A percentile compares a stretch with the other conserved stretches of the same genome.
Conservation (phyloP, 805 yeast species). For the Saturnispora galanensis region DNA sequence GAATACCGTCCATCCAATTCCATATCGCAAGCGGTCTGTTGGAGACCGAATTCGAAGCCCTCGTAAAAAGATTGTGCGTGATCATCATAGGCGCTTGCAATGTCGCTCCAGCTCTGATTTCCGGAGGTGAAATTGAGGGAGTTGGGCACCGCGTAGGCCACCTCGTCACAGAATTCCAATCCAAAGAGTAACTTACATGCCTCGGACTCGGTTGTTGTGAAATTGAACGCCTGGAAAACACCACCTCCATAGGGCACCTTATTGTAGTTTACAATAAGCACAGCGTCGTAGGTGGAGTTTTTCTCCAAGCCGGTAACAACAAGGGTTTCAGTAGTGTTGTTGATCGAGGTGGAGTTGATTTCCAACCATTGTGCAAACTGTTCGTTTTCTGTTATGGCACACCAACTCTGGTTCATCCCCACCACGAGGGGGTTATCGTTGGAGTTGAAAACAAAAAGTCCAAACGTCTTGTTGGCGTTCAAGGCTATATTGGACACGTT, state of each 20-base stretch:
- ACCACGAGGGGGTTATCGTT: slow-evolving; percentile 29
- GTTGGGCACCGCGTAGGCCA: slow-evolving; percentile 81
- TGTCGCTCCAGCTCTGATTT: slow-evolving; percentile 23
- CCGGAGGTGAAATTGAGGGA: slow-evolving; percentile 22
- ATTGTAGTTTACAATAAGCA: slow-evolving; percentile 42
- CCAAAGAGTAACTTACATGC: slow-evolving; percentile 70
- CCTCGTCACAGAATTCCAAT: slow-evolving; percentile 66
- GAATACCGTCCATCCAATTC: slow-evolving; percentile 60
- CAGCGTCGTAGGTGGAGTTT: slow-evolving; percentile 56
- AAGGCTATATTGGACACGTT: slow-evolving; percentile 35
- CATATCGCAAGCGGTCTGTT: slow-evolving; percentile 67
- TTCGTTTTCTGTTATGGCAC: slow-evolving; percentile 49
- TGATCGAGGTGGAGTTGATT: slow-evolving; percentile 18
- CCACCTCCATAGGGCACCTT: slow-evolving; percentile 45
- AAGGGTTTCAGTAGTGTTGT: slow-evolving; percentile 36
- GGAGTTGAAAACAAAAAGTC: slow-evolving; percentile 38
- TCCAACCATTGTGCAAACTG: slow-evolving; percentile 2
- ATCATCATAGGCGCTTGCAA: slow-evolving; percentile 49
- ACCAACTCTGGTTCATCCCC: slow-evolving; percentile 48
- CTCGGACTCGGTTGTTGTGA: slow-evolving; percentile 42
- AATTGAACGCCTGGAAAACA: slow-evolving; percentile 44
- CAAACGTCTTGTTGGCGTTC: slow-evolving; percentile 17
- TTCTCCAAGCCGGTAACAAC: slow-evolving; percentile 49
- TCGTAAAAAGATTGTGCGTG: slow-evolving; percentile 45
- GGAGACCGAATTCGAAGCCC: slow-evolving; percentile 68